Conservation (phyloP, 805 yeast species). For the Barnettozyma populi region DNA sequence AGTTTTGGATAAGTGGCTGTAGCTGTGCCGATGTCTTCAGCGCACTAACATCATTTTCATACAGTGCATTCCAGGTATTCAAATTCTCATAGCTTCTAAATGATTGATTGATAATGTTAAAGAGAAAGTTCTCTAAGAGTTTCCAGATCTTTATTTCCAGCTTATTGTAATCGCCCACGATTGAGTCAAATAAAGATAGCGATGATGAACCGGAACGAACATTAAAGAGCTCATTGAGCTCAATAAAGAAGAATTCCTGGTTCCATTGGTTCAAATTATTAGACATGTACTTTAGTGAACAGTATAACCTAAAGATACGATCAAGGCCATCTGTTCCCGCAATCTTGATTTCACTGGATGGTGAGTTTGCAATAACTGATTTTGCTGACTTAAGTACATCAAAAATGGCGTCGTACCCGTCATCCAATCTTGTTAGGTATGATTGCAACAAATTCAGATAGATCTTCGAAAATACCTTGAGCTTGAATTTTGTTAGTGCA, state of each 20-base stretch:
- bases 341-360: conserved; percentile 17
- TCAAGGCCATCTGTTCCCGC: conserved; percentile 24
- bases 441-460: conserved; percentile 37
- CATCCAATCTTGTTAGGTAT: conserved; percentile 29
- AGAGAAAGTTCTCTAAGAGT: conserved; percentile 27
- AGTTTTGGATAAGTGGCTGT: conserved; percentile 18
- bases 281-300: conserved; percentile 21
- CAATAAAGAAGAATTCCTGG: conserved; percentile 24
- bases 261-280: conserved; percentile 21
- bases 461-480: conserved; percentile 40
- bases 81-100: conserved; percentile 29
- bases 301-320: conserved; percentile 23
- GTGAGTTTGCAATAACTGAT: conserved; percentile 7
- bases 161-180: conserved; percentile 24
- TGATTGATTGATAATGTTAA: conserved; percentile 25
- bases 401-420: conserved; percentile 26
- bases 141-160: conserved; percentile 27
- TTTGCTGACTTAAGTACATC: conserved; percentile 17
- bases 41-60: not conserved
- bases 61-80: conserved; percentile 26
- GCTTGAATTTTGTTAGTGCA: conserved; percentile 39
- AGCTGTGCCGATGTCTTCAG: conserved; percentile 25
- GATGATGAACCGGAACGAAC: conserved; percentile 15
- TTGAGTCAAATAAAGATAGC: conserved; percentile 26
- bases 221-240: conserved; percentile 21